Evolutionary conservation across 2,329 filamentous ascomycete genomes (phyloP).

Genomic region (Verticillium nonalfalfae): DNA sequence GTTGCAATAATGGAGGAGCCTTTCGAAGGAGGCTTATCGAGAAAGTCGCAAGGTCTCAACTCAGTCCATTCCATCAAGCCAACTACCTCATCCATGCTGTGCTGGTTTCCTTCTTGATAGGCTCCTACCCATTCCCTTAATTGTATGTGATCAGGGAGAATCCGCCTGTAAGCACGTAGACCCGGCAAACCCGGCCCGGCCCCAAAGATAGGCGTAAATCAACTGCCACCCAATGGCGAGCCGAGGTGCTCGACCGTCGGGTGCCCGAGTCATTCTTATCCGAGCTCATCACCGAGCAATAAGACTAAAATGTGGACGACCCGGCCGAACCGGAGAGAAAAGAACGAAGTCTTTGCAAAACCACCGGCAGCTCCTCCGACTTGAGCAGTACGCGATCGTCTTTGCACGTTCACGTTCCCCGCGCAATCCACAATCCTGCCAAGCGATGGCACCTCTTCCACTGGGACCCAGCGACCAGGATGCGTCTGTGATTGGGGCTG

Average conservation of each 20-base stretch:
- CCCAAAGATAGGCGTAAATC: not conserved
- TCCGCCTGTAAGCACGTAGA: not conserved
- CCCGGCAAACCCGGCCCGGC: conserved; percentile 8
- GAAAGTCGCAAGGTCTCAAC: not conserved
- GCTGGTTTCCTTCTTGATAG: not conserved
- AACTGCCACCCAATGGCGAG: conserved; percentile 6
- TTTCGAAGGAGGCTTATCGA: not conserved
- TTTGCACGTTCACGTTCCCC: not conserved
- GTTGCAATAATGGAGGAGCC: not conserved
- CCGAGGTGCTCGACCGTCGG: conserved; percentile 2
- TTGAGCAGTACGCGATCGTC: not conserved
- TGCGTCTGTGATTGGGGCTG: not conserved
- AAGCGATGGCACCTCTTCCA: not conserved
- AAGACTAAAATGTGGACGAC: conserved; percentile 4
- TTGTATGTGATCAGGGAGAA: not conserved
- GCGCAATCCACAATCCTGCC: not conserved
- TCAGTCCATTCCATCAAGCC: not conserved
- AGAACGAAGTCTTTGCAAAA: not conserved
- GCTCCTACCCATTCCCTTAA: not conserved
- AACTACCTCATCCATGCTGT: not conserved
- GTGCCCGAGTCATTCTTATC: conserved; percentile 3
- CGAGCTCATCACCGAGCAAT: not conserved
- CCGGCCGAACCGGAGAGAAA: conserved; percentile 9
- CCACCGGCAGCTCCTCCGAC: not conserved
- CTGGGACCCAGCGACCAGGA: not conserved